phyloP scores from a whole-genome alignment of 768 basidiomycete species.

The Phlebiopsis gigantea region DNA sequence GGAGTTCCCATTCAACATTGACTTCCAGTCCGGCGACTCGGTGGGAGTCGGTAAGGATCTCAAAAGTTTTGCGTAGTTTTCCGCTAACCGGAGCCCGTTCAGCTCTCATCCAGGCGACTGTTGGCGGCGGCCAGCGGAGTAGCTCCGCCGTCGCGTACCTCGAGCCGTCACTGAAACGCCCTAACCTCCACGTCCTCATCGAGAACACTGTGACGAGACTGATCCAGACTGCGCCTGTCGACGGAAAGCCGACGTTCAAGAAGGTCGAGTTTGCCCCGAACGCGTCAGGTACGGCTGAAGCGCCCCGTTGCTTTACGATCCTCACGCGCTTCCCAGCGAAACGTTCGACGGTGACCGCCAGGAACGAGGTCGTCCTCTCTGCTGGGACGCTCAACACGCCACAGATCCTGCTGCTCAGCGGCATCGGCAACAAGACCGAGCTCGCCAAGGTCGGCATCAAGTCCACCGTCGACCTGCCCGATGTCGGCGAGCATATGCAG shows the following conservation, averaged over 20 bases:
- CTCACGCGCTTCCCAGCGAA: neutral
- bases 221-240: neutral
- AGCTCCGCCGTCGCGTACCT: slow-evolving; percentile 18
- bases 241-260: neutral
- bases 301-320: too few relatives aligned
- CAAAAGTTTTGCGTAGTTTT: neutral
- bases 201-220: slow-evolving; percentile 12
- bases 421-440: slow-evolving; percentile 9
- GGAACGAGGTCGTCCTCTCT: slow-evolving; percentile 18
- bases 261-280: slow-evolving; percentile 8
- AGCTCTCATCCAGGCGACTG: slow-evolving; percentile 15
- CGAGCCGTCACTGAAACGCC: slow-evolving; percentile 8
- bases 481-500: slow-evolving; percentile 21
- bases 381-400: slow-evolving; percentile 26
- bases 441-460: slow-evolving; percentile 16
- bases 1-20: slow-evolving; percentile 13
- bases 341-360: slow-evolving; percentile 16
- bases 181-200: slow-evolving; percentile 19
- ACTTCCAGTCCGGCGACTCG: slow-evolving; percentile 15
- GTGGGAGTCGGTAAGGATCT: slow-evolving; percentile 12
- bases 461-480: slow-evolving; percentile 23
- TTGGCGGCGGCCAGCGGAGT: slow-evolving; percentile 17
- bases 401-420: slow-evolving; percentile 17
- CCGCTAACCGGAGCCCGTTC: neutral
- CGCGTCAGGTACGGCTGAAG: neutral